Evolutionary conservation across 75 land plant genomes (phyloP).

Genomic region (Cryptomeria japonica): DNA sequence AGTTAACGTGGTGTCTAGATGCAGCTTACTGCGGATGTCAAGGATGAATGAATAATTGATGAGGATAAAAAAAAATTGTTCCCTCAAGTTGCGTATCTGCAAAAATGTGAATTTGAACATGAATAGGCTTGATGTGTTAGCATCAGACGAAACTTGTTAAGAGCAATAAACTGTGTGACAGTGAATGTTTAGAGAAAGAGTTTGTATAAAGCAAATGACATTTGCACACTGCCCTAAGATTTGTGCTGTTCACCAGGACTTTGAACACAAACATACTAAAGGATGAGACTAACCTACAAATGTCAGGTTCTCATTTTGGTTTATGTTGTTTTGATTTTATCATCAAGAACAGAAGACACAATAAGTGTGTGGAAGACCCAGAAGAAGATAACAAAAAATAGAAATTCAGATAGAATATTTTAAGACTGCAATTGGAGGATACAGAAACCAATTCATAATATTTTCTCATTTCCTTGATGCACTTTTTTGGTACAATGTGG

Average conservation of each 20-base stretch:
- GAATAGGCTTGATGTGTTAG: not conserved
- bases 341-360: not conserved
- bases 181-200: not conserved
- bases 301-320: not conserved
- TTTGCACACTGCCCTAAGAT: not conserved
- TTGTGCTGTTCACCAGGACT: not conserved
- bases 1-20: too few species aligned
- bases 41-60: too few species aligned
- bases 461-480: not conserved
- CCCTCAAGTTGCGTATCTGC: not conserved
- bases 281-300: not conserved
- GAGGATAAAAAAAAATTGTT: not conserved
- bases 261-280: not conserved
- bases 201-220: not conserved
- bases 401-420: not conserved
- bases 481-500: not conserved
- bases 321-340: not conserved
- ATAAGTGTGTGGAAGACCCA: not conserved
- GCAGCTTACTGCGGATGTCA: too few species aligned
- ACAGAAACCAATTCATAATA: not conserved
- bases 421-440: not conserved
- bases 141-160: not conserved
- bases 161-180: not conserved
- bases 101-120: not conserved
- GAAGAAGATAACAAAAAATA: slow-evolving; percentile 1